Percentiles rank a stretch among this genome's conserved stretches.
These are phyloP conservation scores for Thielaviopsis euricoi DNA, from an alignment of 2,329 filamentous ascomycete genomes.

Conservation along the genomic window DNA sequence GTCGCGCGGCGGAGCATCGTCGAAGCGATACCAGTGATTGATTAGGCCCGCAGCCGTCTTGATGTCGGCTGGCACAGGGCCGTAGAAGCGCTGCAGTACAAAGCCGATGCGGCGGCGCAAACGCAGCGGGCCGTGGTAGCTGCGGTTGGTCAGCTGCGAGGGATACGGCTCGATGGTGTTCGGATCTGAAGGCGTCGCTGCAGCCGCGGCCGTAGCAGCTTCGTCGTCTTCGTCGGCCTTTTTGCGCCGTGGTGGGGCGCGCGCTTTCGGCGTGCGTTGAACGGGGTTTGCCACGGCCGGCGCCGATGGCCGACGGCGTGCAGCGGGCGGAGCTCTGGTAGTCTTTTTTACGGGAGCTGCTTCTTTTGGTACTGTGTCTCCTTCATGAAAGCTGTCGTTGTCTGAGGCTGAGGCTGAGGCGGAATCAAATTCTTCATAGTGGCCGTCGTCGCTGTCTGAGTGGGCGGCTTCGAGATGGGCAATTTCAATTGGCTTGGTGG, in stretches of 20 bases:
- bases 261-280: too few species aligned
- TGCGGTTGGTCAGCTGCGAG: conserved; percentile 12
- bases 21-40: conserved; percentile 19
- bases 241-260: neutral
- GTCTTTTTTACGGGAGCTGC: neutral
- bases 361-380: too few species aligned
- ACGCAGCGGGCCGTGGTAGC: conserved; percentile 23
- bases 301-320: too few species aligned
- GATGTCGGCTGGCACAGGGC: conserved; percentile 14
- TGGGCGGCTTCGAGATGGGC: neutral
- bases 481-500: neutral
- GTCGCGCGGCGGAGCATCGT: conserved; percentile 16
- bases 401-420: neutral
- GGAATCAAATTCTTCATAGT: neutral
- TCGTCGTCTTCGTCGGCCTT: conserved; percentile 15
- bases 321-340: neutral
- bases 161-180: conserved; percentile 19
- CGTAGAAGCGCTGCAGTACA: conserved; percentile 16
- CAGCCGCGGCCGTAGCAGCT: conserved; percentile 19
- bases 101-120: conserved; percentile 13
- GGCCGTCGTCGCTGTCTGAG: neutral
- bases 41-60: conserved; percentile 14
- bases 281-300: too few species aligned
- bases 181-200: conserved; percentile 16
- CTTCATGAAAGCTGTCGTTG: neutral